A percentile compares a stretch with the other conserved stretches of the same genome.
These are phyloP conservation scores for Meyerozyma elateridarum DNA, from an alignment of 1,139 yeast species.

Conservation along the genomic window DNA sequence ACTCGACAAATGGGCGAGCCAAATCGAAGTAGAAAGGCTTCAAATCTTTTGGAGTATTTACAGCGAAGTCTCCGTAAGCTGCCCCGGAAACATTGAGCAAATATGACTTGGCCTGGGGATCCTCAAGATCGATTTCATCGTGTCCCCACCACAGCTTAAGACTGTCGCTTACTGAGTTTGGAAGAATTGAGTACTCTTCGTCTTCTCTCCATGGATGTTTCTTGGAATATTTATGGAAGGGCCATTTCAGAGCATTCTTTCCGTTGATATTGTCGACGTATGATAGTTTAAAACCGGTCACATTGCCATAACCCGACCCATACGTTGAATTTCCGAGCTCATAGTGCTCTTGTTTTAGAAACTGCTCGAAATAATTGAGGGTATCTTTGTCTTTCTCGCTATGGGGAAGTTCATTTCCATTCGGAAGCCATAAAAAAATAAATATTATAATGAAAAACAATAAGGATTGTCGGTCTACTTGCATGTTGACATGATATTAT, in stretches of 20 bases:
- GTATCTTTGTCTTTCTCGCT: slow-evolving; percentile 26
- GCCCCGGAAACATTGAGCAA: slow-evolving; percentile 13
- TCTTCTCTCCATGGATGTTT: slow-evolving; percentile 48
- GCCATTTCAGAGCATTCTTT: slow-evolving; percentile 49
- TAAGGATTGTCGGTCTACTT: slow-evolving; percentile 36
- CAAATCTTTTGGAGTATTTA: slow-evolving; percentile 6
- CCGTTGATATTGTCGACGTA: slow-evolving; percentile 50
- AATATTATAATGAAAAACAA: slow-evolving; percentile 35
- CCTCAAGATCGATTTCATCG: slow-evolving; percentile 12
- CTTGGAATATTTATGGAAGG: slow-evolving; percentile 41
- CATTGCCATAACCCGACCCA: slow-evolving; percentile 56
- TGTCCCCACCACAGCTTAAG: slow-evolving; percentile 50
- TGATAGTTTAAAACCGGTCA: slow-evolving; percentile 67
- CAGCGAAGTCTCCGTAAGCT: slow-evolving; percentile 12
- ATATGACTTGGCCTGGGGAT: slow-evolving; percentile 7
- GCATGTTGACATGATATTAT: slow-evolving; percentile 12
- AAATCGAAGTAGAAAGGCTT: slow-evolving; percentile 21
- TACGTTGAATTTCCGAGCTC: slow-evolving; percentile 41
- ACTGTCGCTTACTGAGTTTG: slow-evolving; percentile 47
- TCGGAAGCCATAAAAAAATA: slow-evolving; percentile 29
- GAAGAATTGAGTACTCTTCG: slow-evolving; percentile 54
- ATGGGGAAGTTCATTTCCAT: slow-evolving; percentile 28
- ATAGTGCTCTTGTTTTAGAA: slow-evolving; percentile 25
- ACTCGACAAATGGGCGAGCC: slow-evolving; percentile 42
- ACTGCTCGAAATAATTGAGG: slow-evolving; percentile 25